Evolutionary conservation across 495 filamentous ascomycete species (phyloP).

Genomic region (Astrothelium subdiscretum): DNA sequence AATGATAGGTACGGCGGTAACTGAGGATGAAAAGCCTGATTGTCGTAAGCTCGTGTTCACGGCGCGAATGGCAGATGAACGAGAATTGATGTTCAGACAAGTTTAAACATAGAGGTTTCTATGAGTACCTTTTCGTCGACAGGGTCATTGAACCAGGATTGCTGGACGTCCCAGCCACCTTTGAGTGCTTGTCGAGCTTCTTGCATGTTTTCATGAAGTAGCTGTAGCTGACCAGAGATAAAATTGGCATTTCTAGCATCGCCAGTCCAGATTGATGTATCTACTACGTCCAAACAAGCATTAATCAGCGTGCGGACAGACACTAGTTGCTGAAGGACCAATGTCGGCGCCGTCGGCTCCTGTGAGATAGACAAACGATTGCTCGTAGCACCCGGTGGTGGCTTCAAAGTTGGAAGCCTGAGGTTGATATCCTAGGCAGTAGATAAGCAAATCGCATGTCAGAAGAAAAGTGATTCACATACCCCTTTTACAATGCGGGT

Average conservation of each 20-base stretch:
- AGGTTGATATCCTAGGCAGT: constrained; percentile 14
- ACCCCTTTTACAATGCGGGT: constrained; percentile 31
- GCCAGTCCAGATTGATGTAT: constrained; percentile 59
- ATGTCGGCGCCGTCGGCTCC: constrained; percentile 35
- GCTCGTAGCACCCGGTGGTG: constrained; percentile 38
- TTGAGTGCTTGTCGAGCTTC: constrained; percentile 54
- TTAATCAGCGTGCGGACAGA: constrained; percentile 63
- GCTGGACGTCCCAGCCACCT: constrained; percentile 40
- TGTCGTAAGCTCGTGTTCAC: neutral
- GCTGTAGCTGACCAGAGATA: constrained; percentile 65
- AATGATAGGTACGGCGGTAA: constrained; percentile 53
- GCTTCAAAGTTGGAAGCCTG: constrained; percentile 34
- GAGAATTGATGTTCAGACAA: neutral
- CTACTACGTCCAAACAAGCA: constrained; percentile 63
- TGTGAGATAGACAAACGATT: constrained; percentile 46
- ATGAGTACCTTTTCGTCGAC: constrained; percentile 38
- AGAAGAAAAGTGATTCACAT: constrained; percentile 10
- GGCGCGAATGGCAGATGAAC: neutral
- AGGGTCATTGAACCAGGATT: constrained; percentile 47
- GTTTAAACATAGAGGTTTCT: neutral
- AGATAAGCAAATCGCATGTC: neutral
- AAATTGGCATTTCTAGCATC: constrained; percentile 49
- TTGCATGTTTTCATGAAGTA: constrained; percentile 62
- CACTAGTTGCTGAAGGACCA: constrained; percentile 56
- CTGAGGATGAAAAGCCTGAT: constrained; percentile 42